phyloP scores from a whole-genome alignment of 2,329 filamentous ascomycete genomes.

The Colletotrichum ledebouriae region DNA sequence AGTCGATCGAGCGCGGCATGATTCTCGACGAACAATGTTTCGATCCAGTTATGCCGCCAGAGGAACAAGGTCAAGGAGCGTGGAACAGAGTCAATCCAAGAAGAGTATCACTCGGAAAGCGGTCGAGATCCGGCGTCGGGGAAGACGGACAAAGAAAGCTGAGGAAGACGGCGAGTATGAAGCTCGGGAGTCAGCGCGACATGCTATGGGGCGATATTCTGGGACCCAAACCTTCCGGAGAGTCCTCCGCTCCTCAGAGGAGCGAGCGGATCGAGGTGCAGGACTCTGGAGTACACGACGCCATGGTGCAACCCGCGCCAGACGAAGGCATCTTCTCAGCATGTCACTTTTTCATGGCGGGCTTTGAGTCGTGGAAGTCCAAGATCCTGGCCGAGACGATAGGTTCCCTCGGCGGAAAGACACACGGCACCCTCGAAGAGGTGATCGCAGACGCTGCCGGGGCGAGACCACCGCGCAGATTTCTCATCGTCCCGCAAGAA shows the following conservation, averaged over 20 bases:
- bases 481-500: slow-evolving; percentile 68
- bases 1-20: slow-evolving; percentile 89
- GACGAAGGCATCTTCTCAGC: slow-evolving; percentile 64
- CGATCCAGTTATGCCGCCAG: slow-evolving; percentile 77
- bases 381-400: slow-evolving; percentile 63
- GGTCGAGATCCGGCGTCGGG: slow-evolving; percentile 64
- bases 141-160: slow-evolving; percentile 82
- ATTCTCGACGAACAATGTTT: slow-evolving; percentile 89
- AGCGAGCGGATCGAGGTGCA: slow-evolving; percentile 44
- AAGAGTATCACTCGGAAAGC: slow-evolving; percentile 68
- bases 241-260: slow-evolving; percentile 28
- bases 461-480: slow-evolving; percentile 55
- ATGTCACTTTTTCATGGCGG: slow-evolving; percentile 71
- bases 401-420: slow-evolving; percentile 60
- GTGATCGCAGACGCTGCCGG: slow-evolving; percentile 50
- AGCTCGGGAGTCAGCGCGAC: slow-evolving; percentile 82
- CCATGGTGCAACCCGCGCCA: slow-evolving; percentile 41
- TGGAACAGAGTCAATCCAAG: slow-evolving; percentile 71
- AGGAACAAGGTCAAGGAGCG: slow-evolving; percentile 82
- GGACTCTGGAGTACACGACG: slow-evolving; percentile 50
- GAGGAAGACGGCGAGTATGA: slow-evolving; percentile 87
- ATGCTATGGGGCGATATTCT: slow-evolving; percentile 94
- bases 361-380: slow-evolving; percentile 68
- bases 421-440: slow-evolving; percentile 59
- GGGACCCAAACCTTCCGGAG: slow-evolving; percentile 51